Evolutionary conservation across 106 monocot species (phyloP), one percentile per base, ranked within the genome.

Genomic region (Acorus gramineus): DNA sequence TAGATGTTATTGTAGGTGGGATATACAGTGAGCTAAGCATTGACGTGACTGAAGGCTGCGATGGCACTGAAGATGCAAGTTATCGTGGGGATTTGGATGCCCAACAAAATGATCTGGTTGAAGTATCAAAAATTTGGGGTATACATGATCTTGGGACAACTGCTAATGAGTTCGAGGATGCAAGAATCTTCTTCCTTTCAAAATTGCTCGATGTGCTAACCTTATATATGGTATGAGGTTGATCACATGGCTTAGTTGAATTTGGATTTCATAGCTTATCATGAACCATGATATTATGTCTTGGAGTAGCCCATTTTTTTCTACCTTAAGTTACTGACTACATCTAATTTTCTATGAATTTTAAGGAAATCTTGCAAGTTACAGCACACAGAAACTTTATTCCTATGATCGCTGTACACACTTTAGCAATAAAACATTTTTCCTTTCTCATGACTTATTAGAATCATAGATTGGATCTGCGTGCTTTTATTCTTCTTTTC

Each of bases 1-100:
- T 76, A 65, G 91, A 87, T 78, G 87, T 91, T 66, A 63, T 87
- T 64, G 71, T 96, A 58, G 49, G 91, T 74, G 85, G 80, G 53
- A 60, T 82, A 53, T 56, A 65, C 69, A 66, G 47, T 50, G 81
- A 71, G 60, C 56, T 14, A 9, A 59, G 66, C 44, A 58, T 9
- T 64, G 75, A 56, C 54, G 64, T 2, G 6, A 8, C 49, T 63
- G 70, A 73, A 14, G 53, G 69, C 56, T 53, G 9, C 43, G 46
- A 60, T 49, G 49, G 73, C 43, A 55, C 7, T 47, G 9, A 46
- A 66, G 53, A 45, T 73, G 50, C 46, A 63, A 44, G 11, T 56
- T 11, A 7, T 8, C 46, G 52, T n/a, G 54, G 72, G 61, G 66
- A 66, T 11, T 53, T 73, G 59, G 76, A 80, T 46, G 50, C 43